A percentile compares a stretch with the other conserved stretches of the same genome.
Conservation (phyloP, 305 asterid genomes). For the Nicotiana rustica region DNA sequence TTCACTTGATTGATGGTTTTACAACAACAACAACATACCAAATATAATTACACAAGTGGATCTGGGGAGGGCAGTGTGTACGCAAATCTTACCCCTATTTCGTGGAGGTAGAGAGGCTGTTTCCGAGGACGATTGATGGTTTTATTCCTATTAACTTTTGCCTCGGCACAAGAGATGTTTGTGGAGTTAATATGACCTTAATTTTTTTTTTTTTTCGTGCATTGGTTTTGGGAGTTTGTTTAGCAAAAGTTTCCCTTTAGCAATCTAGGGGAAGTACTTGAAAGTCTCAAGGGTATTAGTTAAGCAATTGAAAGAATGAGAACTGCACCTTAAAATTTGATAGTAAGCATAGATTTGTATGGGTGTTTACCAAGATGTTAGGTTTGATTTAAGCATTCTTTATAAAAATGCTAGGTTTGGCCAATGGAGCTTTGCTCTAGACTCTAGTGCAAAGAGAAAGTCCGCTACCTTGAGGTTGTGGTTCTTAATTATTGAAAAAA, state of each 20-base stretch:
- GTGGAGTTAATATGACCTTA: not conserved
- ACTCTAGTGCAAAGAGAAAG: not conserved
- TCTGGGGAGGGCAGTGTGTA: too few species aligned
- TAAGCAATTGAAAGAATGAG: not conserved
- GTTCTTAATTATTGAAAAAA: not conserved
- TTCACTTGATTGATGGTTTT: not conserved
- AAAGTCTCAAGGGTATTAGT: not conserved
- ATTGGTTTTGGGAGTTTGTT: not conserved
- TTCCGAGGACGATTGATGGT: not conserved
- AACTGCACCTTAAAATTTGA: not conserved
- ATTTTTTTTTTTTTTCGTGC: not conserved
- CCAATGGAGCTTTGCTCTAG: not conserved
- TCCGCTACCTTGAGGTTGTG: not conserved
- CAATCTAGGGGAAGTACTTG: not conserved
- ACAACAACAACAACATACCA: not conserved
- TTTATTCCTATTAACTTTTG: not conserved
- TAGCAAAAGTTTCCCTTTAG: not conserved
- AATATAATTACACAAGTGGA: too few species aligned
- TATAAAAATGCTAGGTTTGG: not conserved
- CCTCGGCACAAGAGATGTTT: not conserved
- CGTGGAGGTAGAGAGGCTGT: too few species aligned
- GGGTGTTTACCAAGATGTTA: not conserved
- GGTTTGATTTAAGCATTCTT: not conserved
- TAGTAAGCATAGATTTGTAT: not conserved
- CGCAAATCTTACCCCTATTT: too few species aligned